Percentiles rank a stretch among this genome's conserved stretches.
phyloP scores from a whole-genome alignment of 805 yeast genomes.

The Metschnikowia shivogae region DNA sequence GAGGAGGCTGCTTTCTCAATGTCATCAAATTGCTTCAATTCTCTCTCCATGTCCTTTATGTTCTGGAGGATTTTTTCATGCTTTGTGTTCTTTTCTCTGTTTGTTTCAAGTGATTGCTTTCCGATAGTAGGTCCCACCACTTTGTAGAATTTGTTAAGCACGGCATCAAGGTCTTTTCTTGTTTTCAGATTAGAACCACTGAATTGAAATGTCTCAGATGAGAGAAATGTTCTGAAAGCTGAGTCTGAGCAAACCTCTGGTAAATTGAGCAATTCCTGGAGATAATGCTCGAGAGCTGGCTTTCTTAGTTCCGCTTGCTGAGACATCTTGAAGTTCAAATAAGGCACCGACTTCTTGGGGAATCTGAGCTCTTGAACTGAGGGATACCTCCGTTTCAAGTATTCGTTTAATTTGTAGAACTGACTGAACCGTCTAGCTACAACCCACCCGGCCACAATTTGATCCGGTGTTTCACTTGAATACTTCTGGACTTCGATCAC shows the following conservation, averaged over 20 bases:
- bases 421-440: constrained; percentile 89
- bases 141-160: constrained; percentile 32
- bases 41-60: constrained; percentile 49
- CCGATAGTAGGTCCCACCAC: neutral
- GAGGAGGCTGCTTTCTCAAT: constrained; percentile 14
- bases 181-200: constrained; percentile 18
- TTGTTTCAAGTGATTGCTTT: constrained; percentile 10
- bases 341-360: constrained; percentile 57
- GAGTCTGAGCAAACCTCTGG: constrained; percentile 72
- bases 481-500: constrained; percentile 68
- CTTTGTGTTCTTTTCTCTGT: constrained; percentile 1
- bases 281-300: constrained; percentile 55
- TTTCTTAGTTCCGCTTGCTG: constrained; percentile 63
- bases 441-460: constrained; percentile 73
- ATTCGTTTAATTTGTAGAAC: constrained; percentile 66
- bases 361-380: constrained; percentile 46
- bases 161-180: constrained; percentile 20
- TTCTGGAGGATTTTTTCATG: constrained; percentile 24
- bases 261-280: constrained; percentile 51
- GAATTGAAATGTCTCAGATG: constrained; percentile 57
- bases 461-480: constrained; percentile 36
- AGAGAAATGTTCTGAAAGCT: constrained; percentile 70
- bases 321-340: constrained; percentile 67
- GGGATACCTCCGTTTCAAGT: constrained; percentile 51
- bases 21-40: constrained; percentile 51